These are phyloP conservation scores for Phytomonas serpens DNA, from an alignment of 208 protist species.

Conservation along the genomic window DNA sequence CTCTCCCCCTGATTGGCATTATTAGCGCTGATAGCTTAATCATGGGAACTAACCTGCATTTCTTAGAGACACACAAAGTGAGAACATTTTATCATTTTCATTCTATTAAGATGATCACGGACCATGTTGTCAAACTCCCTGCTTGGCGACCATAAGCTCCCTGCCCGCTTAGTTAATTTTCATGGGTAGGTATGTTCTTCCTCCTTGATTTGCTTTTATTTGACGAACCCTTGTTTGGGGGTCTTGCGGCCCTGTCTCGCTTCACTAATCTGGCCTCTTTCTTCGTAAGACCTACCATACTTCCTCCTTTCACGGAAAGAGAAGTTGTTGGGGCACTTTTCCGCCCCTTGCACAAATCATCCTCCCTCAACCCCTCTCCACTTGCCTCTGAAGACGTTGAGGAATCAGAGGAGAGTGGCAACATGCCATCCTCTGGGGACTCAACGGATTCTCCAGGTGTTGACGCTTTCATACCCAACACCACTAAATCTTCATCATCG, in stretches of 20 bases:
- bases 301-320: neutral
- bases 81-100: neutral
- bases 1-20: neutral
- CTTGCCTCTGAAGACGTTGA: neutral
- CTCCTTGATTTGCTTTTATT: neutral
- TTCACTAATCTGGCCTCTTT: neutral
- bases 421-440: neutral
- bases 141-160: neutral
- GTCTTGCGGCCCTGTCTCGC: neutral
- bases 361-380: no score
- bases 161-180: neutral
- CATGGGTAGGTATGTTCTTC: no score
- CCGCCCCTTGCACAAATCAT: no score
- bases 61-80: neutral
- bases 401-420: neutral
- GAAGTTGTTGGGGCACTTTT: neutral
- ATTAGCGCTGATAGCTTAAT: neutral
- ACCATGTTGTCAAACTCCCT: neutral
- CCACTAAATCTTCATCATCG: neutral
- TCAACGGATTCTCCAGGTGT: neutral
- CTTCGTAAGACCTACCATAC: neutral
- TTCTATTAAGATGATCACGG: neutral
- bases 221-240: neutral
- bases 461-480: neutral
- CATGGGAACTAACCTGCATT: neutral